phyloP scores from a whole-genome alignment of 805 yeast genomes.

The Nakazawaea wickerhamii region DNA sequence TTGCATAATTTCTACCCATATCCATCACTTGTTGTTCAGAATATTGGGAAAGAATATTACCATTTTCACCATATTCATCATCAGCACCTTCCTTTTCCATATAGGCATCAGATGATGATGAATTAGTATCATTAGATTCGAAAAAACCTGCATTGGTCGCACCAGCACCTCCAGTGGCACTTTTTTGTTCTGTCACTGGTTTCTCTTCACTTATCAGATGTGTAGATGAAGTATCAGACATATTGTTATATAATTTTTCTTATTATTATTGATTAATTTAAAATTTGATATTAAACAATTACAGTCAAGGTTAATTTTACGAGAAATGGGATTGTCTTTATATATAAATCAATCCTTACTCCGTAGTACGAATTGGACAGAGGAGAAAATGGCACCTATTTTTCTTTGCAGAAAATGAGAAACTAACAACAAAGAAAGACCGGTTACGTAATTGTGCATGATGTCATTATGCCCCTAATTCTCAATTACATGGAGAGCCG shows the following conservation, averaged over 20 bases:
- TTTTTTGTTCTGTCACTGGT: background rate
- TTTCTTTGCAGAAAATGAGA: background rate
- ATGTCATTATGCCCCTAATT: background rate
- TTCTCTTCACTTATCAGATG: background rate
- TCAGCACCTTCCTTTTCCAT: slow-evolving; percentile 4
- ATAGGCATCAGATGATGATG: slow-evolving; percentile 9
- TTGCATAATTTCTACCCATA: no score
- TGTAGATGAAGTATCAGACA: background rate
- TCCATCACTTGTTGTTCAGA: slow-evolving; percentile 58
- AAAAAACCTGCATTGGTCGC: background rate
- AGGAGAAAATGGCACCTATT: no score
- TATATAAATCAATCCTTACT: no score
- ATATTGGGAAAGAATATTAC: slow-evolving; percentile 51
- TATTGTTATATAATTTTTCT: background rate
- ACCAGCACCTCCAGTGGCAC: background rate
- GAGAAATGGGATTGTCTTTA: no score
- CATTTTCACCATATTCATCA: slow-evolving; percentile 10
- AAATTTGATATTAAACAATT: no score
- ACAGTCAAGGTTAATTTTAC: no score
- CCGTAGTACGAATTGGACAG: no score
- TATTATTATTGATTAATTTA: background rate
- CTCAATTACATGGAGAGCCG: no score
- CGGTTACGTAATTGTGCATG: background rate
- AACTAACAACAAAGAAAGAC: background rate
- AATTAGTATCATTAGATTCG: slow-evolving; percentile 4